phyloP scores from a whole-genome alignment of 176 grass and related monocot species.

The Leersia perrieri region DNA sequence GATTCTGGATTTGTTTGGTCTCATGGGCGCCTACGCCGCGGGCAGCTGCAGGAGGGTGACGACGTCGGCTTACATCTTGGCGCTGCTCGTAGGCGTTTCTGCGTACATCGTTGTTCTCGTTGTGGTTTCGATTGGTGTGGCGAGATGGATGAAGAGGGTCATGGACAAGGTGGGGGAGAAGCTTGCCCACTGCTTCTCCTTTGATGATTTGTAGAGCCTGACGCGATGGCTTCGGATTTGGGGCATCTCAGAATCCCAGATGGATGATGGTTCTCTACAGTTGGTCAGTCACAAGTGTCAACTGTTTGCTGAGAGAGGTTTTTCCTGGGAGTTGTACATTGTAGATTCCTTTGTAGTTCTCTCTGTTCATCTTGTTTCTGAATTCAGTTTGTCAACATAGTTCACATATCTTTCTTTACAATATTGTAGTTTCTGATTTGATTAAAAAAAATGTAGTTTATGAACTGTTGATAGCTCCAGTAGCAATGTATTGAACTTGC shows the following conservation, averaged over 20 bases:
- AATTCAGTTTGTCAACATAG: too few relatives aligned
- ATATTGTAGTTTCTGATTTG: too few relatives aligned
- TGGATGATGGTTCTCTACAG: too few relatives aligned
- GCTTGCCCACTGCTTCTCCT: neutral
- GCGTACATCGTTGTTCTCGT: conserved; percentile 35
- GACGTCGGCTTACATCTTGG: conserved; percentile 42
- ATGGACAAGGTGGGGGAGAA: neutral
- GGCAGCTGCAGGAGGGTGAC: conserved; percentile 47
- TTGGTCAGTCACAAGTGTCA: too few relatives aligned
- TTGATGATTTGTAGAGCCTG: conserved; percentile 28
- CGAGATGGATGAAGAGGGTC: neutral
- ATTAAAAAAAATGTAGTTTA: too few relatives aligned
- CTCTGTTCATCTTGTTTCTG: too few relatives aligned
- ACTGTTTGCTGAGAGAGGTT: too few relatives aligned
- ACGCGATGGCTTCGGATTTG: neutral
- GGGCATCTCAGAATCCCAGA: too few relatives aligned
- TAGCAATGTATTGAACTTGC: neutral
- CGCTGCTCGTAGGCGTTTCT: conserved; percentile 46
- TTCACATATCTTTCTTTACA: neutral
- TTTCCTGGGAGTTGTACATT: neutral
- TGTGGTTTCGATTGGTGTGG: conserved; percentile 15
- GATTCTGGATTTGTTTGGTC: conserved; percentile 51
- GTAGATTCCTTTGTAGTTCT: too few relatives aligned
- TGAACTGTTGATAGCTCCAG: neutral
- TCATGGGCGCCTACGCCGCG: conserved; percentile 57